These are phyloP conservation scores for Ascochyta pisi DNA, from an alignment of 2,329 filamentous ascomycete genomes.

Conservation along the genomic window DNA sequence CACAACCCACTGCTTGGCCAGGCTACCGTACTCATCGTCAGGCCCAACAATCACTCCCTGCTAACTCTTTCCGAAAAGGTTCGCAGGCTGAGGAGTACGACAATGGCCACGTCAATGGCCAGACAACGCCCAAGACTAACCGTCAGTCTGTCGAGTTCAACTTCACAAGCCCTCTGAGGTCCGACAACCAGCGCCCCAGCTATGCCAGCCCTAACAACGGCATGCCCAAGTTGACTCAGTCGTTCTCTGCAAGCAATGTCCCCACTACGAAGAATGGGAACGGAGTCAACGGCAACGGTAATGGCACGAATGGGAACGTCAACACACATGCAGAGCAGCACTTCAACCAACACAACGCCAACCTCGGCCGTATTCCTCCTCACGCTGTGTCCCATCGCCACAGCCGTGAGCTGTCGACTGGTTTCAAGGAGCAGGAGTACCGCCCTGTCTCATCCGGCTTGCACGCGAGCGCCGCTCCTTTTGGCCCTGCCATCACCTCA, in stretches of 20 bases:
- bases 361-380: slow-evolving; percentile 77
- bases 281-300: slow-evolving; percentile 48
- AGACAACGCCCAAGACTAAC: slow-evolving; percentile 54
- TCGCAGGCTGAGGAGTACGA: slow-evolving; percentile 47
- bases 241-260: slow-evolving; percentile 89
- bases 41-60: slow-evolving; percentile 65
- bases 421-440: slow-evolving; percentile 56
- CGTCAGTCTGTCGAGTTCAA: slow-evolving; percentile 58
- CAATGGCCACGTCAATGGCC: slow-evolving; percentile 46
- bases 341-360: slow-evolving; percentile 78
- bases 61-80: slow-evolving; percentile 58
- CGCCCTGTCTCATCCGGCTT: slow-evolving; percentile 73
- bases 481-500: slow-evolving; percentile 68
- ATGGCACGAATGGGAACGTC: slow-evolving; percentile 32
- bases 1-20: slow-evolving; percentile 62
- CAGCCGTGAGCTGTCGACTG: slow-evolving; percentile 71
- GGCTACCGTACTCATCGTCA: slow-evolving; percentile 70
- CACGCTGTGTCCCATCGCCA: slow-evolving; percentile 71
- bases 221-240: slow-evolving; percentile 79
- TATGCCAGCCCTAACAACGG: slow-evolving; percentile 64
- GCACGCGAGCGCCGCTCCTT: slow-evolving; percentile 80
- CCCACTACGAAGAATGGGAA: slow-evolving; percentile 78
- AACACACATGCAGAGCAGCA: slow-evolving; percentile 65
- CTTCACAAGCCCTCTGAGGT: slow-evolving; percentile 40
- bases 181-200: slow-evolving; percentile 54